Base-by-base conservation (phyloP, 2,329 filamentous ascomycete genomes). In the Arthrinium phaeospermum region DNA sequence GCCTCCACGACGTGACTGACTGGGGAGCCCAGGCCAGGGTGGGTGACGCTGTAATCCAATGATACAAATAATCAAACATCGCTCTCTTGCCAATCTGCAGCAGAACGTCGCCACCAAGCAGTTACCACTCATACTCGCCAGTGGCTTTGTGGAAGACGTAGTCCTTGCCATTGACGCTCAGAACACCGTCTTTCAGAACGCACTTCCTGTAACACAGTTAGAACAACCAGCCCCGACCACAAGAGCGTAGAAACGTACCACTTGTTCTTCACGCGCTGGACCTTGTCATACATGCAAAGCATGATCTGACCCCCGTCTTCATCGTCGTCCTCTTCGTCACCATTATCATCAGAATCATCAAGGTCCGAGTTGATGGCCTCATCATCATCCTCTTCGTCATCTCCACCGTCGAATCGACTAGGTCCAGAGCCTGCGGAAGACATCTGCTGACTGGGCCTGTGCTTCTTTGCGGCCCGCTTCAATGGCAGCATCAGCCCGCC, bases 201-300 rank as follows among this genome's bases (percentile, higher is more conserved):
- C 96, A 99, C 93, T 99, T 99, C 93, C 93, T 92, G 73, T 76
- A 81, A 34, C 44, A 44, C 47, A 57, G 47, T 70, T 44, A 64
- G 57, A n/a, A 64, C 57, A 64, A 10, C n/a, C 12, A 61, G 22
- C 13, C 34, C 44, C n/a, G 24, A 30, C 27, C n/a, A n/a, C 19
- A 13, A 57, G 12, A 7, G 16, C 1, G 4, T 24, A 27, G 4
- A n/a, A 61, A 67, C 12, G 30, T 37, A 91, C 94, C 94, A 96
- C 90, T 96, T 99, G 86, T 98, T 99, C 91, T 99, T 99, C 79
- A 98, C 96, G 68, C 96, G 90, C 84, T 98, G 96, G 13, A 99
- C 96, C 86, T 99, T 99, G 86, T 99, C 96, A 81, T 99, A 99
- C 81, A 97, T 98, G 86, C 96, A 99, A 53, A 99, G 91, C 94